Conservation (phyloP, 129 eudicot species). For the Apium graveolens region DNA sequence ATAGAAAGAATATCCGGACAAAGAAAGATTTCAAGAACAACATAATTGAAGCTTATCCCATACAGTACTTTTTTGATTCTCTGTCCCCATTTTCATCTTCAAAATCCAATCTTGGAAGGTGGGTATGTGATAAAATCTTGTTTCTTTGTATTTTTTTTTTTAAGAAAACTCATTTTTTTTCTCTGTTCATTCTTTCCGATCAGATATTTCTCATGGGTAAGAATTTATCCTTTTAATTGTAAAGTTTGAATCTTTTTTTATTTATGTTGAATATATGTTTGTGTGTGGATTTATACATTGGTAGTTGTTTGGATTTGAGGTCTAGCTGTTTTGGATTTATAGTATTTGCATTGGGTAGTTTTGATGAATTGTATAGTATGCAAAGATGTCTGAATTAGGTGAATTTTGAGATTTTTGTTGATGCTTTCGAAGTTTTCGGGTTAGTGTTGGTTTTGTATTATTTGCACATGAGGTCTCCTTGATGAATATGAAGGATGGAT, state of each 20-base stretch:
- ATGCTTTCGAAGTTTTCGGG: background rate
- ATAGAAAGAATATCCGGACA: background rate
- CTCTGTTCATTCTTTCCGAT: background rate
- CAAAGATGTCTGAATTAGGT: background rate
- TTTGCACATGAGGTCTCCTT: background rate
- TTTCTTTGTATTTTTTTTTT: background rate
- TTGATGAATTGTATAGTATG: background rate
- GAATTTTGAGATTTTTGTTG: background rate
- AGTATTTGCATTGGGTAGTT: background rate
- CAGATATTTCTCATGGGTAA: slow-evolving; percentile 9
- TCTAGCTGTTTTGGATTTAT: background rate
- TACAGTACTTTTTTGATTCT: background rate
- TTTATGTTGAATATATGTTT: background rate
- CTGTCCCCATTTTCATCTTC: background rate
- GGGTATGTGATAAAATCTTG: background rate
- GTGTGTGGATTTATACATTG: no score
- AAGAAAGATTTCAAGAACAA: slow-evolving; percentile 1
- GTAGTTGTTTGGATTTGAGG: background rate
- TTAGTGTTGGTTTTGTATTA: background rate
- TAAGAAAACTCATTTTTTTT: background rate
- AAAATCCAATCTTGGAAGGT: slow-evolving; percentile 1
- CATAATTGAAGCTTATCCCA: background rate
- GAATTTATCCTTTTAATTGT: background rate
- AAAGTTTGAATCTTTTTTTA: background rate
- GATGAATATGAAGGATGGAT: background rate